Conservation (phyloP, 805 yeast species). For the Cyberlindnera euphorbiiphila region DNA sequence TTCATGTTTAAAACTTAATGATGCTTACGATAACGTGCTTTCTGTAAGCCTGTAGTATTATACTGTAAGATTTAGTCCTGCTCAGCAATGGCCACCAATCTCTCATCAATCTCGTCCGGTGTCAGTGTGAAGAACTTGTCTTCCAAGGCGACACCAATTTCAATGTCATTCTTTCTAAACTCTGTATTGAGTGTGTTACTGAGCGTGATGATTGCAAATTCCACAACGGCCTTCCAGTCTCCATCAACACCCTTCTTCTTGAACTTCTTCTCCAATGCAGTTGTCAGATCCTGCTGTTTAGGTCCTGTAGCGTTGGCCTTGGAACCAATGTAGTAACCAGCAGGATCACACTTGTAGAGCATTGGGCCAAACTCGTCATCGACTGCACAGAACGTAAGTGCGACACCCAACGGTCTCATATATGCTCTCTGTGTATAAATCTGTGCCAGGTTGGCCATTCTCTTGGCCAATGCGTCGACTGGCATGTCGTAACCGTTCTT, state of each 20-base stretch:
- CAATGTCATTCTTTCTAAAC: slow-evolving; percentile 89
- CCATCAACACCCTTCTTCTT: slow-evolving; percentile 74
- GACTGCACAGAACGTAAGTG: slow-evolving; percentile 79
- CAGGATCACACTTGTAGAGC: slow-evolving; percentile 92
- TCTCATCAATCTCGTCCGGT: slow-evolving; percentile 89
- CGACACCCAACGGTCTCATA: slow-evolving; percentile 97
- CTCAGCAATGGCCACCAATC: slow-evolving; percentile 92
- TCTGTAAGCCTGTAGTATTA: too few species aligned
- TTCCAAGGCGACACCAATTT: slow-evolving; percentile 81
- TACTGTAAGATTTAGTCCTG: slow-evolving; percentile 55
- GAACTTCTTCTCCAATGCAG: slow-evolving; percentile 84
- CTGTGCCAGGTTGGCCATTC: slow-evolving; percentile 95
- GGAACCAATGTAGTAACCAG: slow-evolving; percentile 89
- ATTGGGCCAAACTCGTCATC: slow-evolving; percentile 91
- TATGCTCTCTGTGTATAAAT: slow-evolving; percentile 96
- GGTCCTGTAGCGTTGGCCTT: slow-evolving; percentile 96
- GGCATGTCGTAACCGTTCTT: slow-evolving; percentile 97
- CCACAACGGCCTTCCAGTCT: slow-evolving; percentile 85
- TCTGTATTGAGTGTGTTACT: slow-evolving; percentile 88
- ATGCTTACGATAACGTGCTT: too few species aligned
- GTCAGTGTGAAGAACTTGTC: slow-evolving; percentile 68
- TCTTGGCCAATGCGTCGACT: slow-evolving; percentile 83
- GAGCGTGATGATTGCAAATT: slow-evolving; percentile 81
- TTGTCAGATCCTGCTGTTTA: slow-evolving; percentile 92
- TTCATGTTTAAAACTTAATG: too few species aligned